These are phyloP conservation scores for Telopea speciosissima DNA, from an alignment of 177 flowering plant species.

Conservation along the genomic window DNA sequence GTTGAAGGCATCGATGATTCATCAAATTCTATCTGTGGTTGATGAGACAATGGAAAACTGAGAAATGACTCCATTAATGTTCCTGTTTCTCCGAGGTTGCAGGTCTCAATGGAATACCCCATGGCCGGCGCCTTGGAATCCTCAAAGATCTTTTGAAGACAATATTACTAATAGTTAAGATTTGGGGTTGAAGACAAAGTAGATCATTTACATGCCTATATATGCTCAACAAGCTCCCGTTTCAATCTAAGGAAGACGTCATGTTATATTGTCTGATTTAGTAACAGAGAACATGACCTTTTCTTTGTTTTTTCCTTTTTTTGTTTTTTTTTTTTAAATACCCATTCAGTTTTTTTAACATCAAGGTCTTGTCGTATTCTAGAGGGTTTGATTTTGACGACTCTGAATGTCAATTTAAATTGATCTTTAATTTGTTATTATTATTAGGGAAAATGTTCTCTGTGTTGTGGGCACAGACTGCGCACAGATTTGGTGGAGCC, in stretches of 20 bases:
- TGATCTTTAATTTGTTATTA: too few relatives aligned
- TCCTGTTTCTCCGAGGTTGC: constrained; percentile 4
- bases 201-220: constrained; percentile 8
- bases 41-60: constrained; percentile 10
- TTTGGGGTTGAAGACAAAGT: neutral
- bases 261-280: neutral
- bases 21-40: neutral
- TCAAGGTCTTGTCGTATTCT: neutral
- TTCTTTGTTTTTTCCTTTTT: too few relatives aligned
- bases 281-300: neutral
- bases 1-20: neutral
- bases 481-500: too few relatives aligned
- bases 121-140: too few relatives aligned
- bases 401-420: too few relatives aligned
- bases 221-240: neutral
- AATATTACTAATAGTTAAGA: too few relatives aligned
- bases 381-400: too few relatives aligned
- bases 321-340: too few relatives aligned
- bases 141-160: too few relatives aligned
- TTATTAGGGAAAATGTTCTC: too few relatives aligned
- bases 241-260: neutral
- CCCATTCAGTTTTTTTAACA: neutral
- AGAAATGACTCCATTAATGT: constrained; percentile 11
- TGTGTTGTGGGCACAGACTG: too few relatives aligned
- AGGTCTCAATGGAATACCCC: constrained; percentile 9